A percentile compares a stretch with the other conserved stretches of the same genome.
These are phyloP conservation scores for Penicillium crustosum DNA, from an alignment of 2,329 filamentous ascomycete genomes.

Conservation along the genomic window DNA sequence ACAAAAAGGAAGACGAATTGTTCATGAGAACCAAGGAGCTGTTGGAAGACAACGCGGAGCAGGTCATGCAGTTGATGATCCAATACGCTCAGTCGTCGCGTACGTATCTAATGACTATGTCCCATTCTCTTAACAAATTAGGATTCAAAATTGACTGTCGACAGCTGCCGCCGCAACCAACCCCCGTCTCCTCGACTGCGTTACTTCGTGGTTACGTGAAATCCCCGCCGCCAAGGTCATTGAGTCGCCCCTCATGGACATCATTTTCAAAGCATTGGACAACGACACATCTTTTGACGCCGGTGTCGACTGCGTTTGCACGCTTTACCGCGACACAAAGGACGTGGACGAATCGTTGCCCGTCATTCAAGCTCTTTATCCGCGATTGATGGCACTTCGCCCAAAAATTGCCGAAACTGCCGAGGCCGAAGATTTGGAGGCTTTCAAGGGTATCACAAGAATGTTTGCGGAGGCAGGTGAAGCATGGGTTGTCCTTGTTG, in stretches of 20 bases:
- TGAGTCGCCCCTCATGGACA: conserved; percentile 77
- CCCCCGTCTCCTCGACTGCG: conserved; percentile 88
- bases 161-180: conserved; percentile 76
- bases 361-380: conserved; percentile 79
- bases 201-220: conserved; percentile 94
- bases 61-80: conserved; percentile 82
- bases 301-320: conserved; percentile 87
- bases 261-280: conserved; percentile 75
- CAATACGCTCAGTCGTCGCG: conserved; percentile 90
- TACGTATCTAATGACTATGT: conserved; percentile 43
- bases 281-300: conserved; percentile 78
- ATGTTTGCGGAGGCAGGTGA: conserved; percentile 92
- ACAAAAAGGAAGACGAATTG: conserved; percentile 84
- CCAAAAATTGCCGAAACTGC: conserved; percentile 74
- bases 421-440: conserved; percentile 78
- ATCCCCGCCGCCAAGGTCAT: conserved; percentile 81
- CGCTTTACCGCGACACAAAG: conserved; percentile 85
- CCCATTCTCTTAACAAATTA: neutral
- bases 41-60: conserved; percentile 82
- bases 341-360: conserved; percentile 89
- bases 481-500: conserved; percentile 89
- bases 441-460: conserved; percentile 83
- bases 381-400: conserved; percentile 71
- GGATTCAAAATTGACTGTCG: conserved; percentile 24
- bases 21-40: conserved; percentile 80